Evolutionary conservation across 2,329 filamentous ascomycete genomes (phyloP).

Genomic region (Pseudogymnoascus sp.): DNA sequence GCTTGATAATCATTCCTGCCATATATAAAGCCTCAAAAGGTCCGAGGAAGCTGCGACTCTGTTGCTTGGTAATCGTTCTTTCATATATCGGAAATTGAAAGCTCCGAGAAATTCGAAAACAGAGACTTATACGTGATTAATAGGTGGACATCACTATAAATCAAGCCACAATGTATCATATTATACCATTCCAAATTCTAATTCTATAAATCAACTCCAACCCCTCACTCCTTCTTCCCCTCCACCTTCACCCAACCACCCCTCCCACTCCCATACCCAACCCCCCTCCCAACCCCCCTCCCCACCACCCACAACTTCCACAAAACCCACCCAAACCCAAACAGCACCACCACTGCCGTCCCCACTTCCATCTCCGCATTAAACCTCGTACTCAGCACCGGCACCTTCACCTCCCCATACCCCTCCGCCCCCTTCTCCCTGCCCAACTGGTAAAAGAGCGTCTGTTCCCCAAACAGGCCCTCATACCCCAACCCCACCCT

Average conservation of each 20-base stretch:
- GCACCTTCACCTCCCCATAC: conserved; percentile 8
- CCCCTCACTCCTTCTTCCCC: neutral
- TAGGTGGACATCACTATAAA: neutral
- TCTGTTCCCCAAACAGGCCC: conserved; percentile 63
- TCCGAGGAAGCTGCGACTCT: too few species aligned
- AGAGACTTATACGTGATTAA: neutral
- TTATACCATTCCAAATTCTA: neutral
- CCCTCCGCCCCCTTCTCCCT: conserved; percentile 33
- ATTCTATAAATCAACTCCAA: neutral
- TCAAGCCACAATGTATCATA: neutral
- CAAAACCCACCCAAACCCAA: conserved; percentile 63
- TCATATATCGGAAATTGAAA: too few species aligned
- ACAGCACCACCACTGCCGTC: conserved; percentile 37
- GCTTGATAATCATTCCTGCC: too few species aligned
- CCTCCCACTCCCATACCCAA: neutral
- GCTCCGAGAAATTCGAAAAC: neutral
- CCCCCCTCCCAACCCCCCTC: conserved; percentile 13
- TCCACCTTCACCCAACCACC: neutral
- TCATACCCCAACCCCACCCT: conserved; percentile 80
- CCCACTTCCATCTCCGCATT: neutral
- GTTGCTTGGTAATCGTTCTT: too few species aligned
- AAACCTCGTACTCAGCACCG: neutral
- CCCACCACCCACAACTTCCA: conserved; percentile 33
- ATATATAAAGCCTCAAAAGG: too few species aligned
- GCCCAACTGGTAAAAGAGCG: conserved; percentile 72